Percentiles rank a stretch among this genome's conserved stretches.
Conservation (phyloP, 352 stramenopile species). For the Globisporangium rhizosaccharum region DNA sequence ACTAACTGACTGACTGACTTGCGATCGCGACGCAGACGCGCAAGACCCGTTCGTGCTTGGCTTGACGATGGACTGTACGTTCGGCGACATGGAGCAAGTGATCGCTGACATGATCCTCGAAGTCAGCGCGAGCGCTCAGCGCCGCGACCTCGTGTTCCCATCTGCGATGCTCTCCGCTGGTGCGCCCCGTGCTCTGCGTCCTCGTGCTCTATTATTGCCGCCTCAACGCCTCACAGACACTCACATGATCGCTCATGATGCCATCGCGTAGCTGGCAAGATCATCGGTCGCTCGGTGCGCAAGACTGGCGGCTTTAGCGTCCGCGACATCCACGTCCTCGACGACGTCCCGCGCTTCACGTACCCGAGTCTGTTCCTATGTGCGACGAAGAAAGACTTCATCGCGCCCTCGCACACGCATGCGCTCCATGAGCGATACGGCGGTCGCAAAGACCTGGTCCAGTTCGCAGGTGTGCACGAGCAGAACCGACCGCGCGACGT, state of each 20-base stretch:
- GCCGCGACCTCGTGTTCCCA: slow-evolving; percentile 59
- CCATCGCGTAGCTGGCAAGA: slow-evolving; percentile 33
- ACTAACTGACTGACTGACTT: background rate
- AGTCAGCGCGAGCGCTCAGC: slow-evolving; percentile 65
- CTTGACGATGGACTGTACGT: slow-evolving; percentile 53
- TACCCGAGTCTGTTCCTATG: slow-evolving; percentile 65
- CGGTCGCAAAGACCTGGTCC: slow-evolving; percentile 47
- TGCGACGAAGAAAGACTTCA: slow-evolving; percentile 70
- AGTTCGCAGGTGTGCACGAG: slow-evolving; percentile 55
- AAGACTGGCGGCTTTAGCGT: slow-evolving; percentile 58
- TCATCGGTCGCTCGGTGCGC: slow-evolving; percentile 60
- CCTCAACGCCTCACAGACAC: background rate
- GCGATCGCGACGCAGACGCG: background rate
- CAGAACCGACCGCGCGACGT: slow-evolving; percentile 50
- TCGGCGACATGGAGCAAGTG: slow-evolving; percentile 73
- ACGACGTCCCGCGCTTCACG: slow-evolving; percentile 30
- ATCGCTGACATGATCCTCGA: slow-evolving; percentile 70
- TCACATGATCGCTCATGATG: background rate
- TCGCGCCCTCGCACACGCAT: slow-evolving; percentile 50
- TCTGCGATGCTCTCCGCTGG: slow-evolving; percentile 49
- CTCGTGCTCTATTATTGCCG: background rate
- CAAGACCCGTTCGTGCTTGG: slow-evolving; percentile 55
- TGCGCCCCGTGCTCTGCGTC: background rate
- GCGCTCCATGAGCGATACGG: slow-evolving; percentile 52
- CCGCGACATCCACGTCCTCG: slow-evolving; percentile 44